phyloP scores from a whole-genome alignment of 1,284 basidiomycete genomes.

The Cutaneotrichosporon cyanovorans region DNA sequence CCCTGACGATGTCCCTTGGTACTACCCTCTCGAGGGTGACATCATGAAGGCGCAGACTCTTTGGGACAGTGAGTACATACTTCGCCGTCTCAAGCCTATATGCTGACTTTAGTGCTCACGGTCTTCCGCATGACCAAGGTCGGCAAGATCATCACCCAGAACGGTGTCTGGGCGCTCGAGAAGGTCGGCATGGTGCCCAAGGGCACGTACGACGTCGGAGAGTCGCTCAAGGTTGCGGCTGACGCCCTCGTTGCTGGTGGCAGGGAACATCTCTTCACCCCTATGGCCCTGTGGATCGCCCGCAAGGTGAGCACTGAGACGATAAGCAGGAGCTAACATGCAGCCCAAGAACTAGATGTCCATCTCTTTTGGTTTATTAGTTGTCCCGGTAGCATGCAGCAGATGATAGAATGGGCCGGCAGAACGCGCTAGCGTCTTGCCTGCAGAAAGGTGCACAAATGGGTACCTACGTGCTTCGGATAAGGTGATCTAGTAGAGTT shows the following conservation, averaged over 20 bases:
- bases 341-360: conserved; percentile 11
- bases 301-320: conserved; percentile 19
- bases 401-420: too few relatives aligned
- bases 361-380: background rate
- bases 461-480: too few relatives aligned
- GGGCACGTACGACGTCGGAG: conserved; percentile 86
- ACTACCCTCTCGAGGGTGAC: conserved; percentile 93
- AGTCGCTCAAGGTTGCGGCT: conserved; percentile 76
- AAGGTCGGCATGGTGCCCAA: conserved; percentile 74
- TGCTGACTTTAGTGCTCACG: conserved; percentile 52
- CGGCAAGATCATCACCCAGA: conserved; percentile 80
- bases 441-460: too few relatives aligned
- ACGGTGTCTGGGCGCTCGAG: conserved; percentile 70
- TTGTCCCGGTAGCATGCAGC: background rate
- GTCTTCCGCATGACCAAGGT: conserved; percentile 84
- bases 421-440: too few relatives aligned
- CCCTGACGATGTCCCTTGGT: conserved; percentile 75
- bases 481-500: too few relatives aligned
- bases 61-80: conserved; percentile 61
- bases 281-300: conserved; percentile 39
- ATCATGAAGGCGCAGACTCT: conserved; percentile 83
- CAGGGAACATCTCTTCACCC: conserved; percentile 63
- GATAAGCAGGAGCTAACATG: background rate
- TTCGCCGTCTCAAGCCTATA: background rate
- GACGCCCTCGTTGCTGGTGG: conserved; percentile 77